Conservation (phyloP, 345 rosid genomes). For the Gossypium bickii region DNA sequence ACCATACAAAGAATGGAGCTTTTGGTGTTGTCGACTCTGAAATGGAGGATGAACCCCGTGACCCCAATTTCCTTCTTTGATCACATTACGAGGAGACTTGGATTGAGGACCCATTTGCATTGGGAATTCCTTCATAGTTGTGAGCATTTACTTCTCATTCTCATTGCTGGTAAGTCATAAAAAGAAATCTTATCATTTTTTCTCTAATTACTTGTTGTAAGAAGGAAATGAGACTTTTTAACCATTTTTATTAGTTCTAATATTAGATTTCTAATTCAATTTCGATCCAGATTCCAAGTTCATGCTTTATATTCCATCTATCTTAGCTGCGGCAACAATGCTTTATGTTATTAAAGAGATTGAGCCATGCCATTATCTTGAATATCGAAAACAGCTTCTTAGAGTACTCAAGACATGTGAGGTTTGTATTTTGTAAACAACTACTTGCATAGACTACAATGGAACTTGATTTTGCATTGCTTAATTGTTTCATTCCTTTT, state of each 20-base stretch:
- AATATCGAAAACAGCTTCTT: conserved; percentile 56
- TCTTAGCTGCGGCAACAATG: conserved; percentile 72
- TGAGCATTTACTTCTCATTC: conserved; percentile 67
- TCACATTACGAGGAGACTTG: conserved; percentile 65
- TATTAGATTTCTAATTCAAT: conserved; percentile 14
- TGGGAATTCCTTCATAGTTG: conserved; percentile 60
- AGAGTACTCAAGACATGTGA: conserved; percentile 49
- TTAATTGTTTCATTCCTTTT: conserved; percentile 6
- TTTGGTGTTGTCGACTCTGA: conserved; percentile 68
- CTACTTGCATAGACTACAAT: neutral
- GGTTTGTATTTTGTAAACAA: conserved; percentile 38
- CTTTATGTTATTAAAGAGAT: conserved; percentile 53
- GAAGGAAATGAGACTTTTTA: conserved; percentile 1
- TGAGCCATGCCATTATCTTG: conserved; percentile 45
- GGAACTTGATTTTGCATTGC: neutral
- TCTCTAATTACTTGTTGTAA: neutral
- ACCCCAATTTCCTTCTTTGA: conserved; percentile 83
- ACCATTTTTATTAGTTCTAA: neutral
- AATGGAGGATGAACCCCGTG: conserved; percentile 88
- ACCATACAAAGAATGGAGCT: conserved; percentile 93
- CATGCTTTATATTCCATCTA: conserved; percentile 57
- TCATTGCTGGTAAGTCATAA: conserved; percentile 59
- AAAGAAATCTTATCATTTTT: neutral
- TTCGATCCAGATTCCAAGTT: conserved; percentile 64
- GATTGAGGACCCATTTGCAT: conserved; percentile 46